Evolutionary conservation across 140 eudicot genomes (phyloP), one percentile per base, ranked within the genome.

Genomic region (Stevia rebaudiana): DNA sequence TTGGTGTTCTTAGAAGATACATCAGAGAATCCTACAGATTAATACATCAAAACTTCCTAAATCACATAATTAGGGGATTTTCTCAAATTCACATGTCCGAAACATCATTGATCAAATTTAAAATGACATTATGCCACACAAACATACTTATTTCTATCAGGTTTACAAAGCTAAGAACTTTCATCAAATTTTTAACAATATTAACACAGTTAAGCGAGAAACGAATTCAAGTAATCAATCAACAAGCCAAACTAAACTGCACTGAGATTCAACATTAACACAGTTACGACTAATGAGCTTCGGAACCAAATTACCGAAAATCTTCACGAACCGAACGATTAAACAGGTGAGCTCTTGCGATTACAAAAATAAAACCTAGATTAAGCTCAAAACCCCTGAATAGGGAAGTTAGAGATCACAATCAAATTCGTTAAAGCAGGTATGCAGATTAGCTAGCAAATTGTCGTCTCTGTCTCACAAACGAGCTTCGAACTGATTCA

Each of bases 401-500:
- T 24, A 44, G 44, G 9, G 37, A 21, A 43, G 61, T 65, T 24
- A n/a, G 54, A 73, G 73, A 73, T 35, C 61, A 52, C 25, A 55
- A 65, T 73, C 78, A 65, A 73, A 65, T 30, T 65, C 5, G 43
- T 55, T 46, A 68, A 53, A 31, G 50, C 28, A 46, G 36, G 47
- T 68, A 28, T 42, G 70, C 19, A 71, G 76, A 51, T 68, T 55
- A 19, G 50, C 44, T n/a, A 55, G 56, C 8, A 39, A 52, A 41
- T 28, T 62, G 66, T 59, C 47, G n/a, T n/a, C n/a, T n/a, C 44
- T 69, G 65, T 63, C 40, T 72, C 77, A 72, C 65, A 60, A 72
- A 58, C 42, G 60, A 28, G 78, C 49, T 64, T 52, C 36, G 65
- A 72, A 65, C 31, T 67, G 74, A 74, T 67, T 31, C 40, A 42